Percentiles rank a stretch among this genome's conserved stretches.
phyloP scores from a whole-genome alignment of 306 rosid genomes.

The Dryas drummondii region DNA sequence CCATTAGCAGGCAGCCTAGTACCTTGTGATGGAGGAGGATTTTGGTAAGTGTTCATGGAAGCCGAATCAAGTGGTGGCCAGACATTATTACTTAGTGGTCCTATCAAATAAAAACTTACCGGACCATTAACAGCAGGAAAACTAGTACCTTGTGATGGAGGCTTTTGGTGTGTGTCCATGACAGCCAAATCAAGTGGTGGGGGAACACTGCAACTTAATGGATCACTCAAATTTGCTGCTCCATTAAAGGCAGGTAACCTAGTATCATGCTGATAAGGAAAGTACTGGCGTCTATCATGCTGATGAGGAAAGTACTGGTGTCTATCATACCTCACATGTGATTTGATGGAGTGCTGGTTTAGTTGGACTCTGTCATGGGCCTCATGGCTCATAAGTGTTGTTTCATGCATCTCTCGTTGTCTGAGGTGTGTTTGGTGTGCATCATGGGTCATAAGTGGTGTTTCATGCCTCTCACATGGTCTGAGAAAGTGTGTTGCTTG shows the following conservation, averaged over 20 bases:
- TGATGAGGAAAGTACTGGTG: neutral
- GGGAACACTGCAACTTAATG: neutral
- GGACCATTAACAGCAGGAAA: neutral
- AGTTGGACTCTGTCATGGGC: no score
- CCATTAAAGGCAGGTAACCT: neutral
- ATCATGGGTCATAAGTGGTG: no score
- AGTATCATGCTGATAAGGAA: neutral
- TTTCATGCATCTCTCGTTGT: no score
- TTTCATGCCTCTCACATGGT: no score
- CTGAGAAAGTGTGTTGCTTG: no score
- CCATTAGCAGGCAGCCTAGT: neutral
- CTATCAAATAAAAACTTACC: no score
- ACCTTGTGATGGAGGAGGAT: neutral
- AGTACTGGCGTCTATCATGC: neutral
- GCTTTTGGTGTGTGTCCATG: constrained; percentile 8
- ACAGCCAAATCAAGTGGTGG: constrained; percentile 14
- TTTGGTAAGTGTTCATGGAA: constrained; percentile 10
- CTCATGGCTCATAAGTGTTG: no score
- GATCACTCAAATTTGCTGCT: constrained; percentile 19
- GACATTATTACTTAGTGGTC: constrained; percentile 2
- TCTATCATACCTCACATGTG: neutral
- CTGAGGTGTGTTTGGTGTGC: no score
- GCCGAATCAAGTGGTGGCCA: constrained; percentile 16
- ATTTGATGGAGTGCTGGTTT: no score
- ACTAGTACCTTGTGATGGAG: neutral